phyloP scores from a whole-genome alignment of 2,329 filamentous ascomycete species.

The Coleophoma cylindrospora region DNA sequence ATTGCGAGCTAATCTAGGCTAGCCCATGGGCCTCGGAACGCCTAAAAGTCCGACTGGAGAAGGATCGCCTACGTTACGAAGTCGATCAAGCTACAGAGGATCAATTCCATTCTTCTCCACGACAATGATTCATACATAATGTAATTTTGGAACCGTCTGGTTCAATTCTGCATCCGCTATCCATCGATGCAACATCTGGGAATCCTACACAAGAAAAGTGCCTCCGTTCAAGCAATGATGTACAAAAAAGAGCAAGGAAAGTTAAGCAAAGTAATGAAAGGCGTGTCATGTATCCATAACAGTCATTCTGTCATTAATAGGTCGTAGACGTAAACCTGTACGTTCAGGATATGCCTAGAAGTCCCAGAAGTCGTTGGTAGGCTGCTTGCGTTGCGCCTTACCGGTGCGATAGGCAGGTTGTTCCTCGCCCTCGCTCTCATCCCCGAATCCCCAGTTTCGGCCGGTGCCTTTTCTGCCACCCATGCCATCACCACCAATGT shows the following conservation, averaged over 20 bases:
- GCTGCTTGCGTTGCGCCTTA: slow-evolving; percentile 20
- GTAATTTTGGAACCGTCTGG: too few species aligned
- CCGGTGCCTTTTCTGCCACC: slow-evolving; percentile 22
- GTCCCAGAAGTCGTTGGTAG: slow-evolving; percentile 30
- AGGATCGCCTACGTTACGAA: too few species aligned
- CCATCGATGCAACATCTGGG: too few species aligned
- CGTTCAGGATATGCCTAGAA: slow-evolving; percentile 17
- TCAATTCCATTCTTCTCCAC: too few species aligned
- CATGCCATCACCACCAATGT: slow-evolving; percentile 21
- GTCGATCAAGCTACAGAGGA: too few species aligned
- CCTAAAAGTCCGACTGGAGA: too few species aligned
- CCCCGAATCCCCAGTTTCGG: slow-evolving; percentile 50
- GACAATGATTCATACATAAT: too few species aligned
- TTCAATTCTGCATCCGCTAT: too few species aligned
- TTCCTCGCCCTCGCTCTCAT: slow-evolving; percentile 41
- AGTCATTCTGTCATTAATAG: not conserved
- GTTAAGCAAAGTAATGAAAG: not conserved
- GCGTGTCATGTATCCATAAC: not conserved
- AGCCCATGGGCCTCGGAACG: too few species aligned
- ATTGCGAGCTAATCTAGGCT: too few species aligned
- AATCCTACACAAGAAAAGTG: too few species aligned
- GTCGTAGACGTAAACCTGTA: not conserved
- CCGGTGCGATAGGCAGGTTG: slow-evolving; percentile 14
- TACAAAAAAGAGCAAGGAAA: not conserved
- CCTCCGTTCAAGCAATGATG: too few species aligned